Percentiles rank a stretch among this genome's conserved stretches.
Evolutionary conservation across 108 stramenopile genomes (phyloP).

Genomic region (Fistulifera solaris): DNA sequence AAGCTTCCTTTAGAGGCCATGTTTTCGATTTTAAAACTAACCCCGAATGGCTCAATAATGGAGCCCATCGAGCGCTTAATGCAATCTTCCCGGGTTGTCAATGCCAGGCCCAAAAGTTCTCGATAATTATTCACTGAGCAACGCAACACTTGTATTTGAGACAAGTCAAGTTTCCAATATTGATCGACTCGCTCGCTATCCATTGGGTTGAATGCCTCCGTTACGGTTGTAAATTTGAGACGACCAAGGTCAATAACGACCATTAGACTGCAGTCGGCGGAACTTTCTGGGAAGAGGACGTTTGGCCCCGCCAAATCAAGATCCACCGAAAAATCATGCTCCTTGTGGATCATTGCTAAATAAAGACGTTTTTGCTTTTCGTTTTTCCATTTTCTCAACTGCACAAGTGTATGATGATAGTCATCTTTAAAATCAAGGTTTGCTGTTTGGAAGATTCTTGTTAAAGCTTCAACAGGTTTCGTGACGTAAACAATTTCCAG

Average conservation of each 20-base stretch:
- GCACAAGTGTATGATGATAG: slow-evolving; percentile 38
- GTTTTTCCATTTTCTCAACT: slow-evolving; percentile 34
- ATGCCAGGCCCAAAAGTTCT: no score
- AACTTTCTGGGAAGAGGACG: slow-evolving; percentile 45
- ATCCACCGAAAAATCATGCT: slow-evolving; percentile 43
- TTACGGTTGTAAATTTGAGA: slow-evolving; percentile 29
- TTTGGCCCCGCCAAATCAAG: slow-evolving; percentile 55
- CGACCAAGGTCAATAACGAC: slow-evolving; percentile 55
- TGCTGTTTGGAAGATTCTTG: slow-evolving; percentile 40
- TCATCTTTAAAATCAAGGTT: slow-evolving; percentile 56
- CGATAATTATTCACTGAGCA: not conserved
- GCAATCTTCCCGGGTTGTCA: no score
- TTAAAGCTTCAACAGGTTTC: slow-evolving; percentile 43
- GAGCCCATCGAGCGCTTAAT: slow-evolving; percentile 2
- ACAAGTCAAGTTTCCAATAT: slow-evolving; percentile 40
- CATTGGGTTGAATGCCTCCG: not conserved
- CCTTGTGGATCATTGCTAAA: slow-evolving; percentile 42
- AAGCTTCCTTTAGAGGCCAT: slow-evolving; percentile 9
- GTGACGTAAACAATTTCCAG: slow-evolving; percentile 60
- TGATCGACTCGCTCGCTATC: slow-evolving; percentile 27
- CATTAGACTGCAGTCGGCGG: slow-evolving; percentile 19
- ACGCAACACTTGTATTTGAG: slow-evolving; percentile 38
- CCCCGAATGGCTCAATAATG: slow-evolving; percentile 61
- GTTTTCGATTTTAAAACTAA: slow-evolving; percentile 41
- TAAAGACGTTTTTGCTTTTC: slow-evolving; percentile 36